Evolutionary conservation across 2,329 filamentous ascomycete genomes (phyloP).

Genomic region (Berkeleyomyces basicola): DNA sequence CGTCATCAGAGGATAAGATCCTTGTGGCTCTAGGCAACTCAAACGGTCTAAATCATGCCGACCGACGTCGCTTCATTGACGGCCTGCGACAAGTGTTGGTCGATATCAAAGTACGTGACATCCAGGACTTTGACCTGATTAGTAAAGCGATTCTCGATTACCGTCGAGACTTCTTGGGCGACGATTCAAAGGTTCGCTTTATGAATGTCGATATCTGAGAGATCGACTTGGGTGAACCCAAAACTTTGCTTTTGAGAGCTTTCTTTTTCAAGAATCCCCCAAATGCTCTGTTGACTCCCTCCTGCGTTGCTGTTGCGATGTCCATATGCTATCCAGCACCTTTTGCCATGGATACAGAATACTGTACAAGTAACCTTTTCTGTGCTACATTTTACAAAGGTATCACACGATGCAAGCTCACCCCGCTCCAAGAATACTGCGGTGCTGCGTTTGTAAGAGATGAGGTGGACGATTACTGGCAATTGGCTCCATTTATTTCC

Average conservation of each 20-base stretch:
- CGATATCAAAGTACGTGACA: constrained; percentile 39
- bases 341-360: too few species aligned
- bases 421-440: not conserved
- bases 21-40: constrained; percentile 54
- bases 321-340: too few species aligned
- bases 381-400: not conserved
- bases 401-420: not conserved
- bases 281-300: too few species aligned
- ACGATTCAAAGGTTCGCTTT: constrained; percentile 40
- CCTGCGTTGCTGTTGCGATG: too few species aligned
- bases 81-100: constrained; percentile 46
- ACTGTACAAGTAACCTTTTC: not conserved
- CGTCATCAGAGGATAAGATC: constrained; percentile 48
- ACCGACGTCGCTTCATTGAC: constrained; percentile 43
- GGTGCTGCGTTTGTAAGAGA: not conserved
- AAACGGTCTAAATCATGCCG: constrained; percentile 44
- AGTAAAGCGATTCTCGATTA: constrained; percentile 51
- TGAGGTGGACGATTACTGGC: not conserved
- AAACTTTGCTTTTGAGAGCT: not conserved
- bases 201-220: constrained; percentile 8
- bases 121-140: constrained; percentile 50
- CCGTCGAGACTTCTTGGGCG: constrained; percentile 46
- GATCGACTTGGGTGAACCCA: not conserved
- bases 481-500: not conserved
- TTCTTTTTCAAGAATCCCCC: not conserved